Evolutionary conservation across 2,329 filamentous ascomycete species (phyloP).

Genomic region (Coniochaeta prunicola): DNA sequence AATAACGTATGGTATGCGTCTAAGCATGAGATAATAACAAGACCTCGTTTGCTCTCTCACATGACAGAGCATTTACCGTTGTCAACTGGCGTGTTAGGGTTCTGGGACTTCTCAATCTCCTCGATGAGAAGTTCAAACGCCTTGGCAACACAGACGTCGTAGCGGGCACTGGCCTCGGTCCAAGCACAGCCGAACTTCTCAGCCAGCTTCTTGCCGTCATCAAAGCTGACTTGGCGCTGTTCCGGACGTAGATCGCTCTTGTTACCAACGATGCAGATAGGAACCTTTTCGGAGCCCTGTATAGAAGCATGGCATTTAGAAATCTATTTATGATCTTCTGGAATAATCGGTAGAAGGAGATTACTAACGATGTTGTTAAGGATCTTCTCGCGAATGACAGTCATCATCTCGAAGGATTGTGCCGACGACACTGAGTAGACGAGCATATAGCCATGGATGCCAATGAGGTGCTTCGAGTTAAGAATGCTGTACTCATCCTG

Average conservation of each 20-base stretch:
- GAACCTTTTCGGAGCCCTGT: conserved; percentile 88
- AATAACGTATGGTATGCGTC: too few species aligned
- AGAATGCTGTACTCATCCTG: conserved; percentile 99
- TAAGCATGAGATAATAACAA: background rate
- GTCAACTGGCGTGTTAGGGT: conserved; percentile 74
- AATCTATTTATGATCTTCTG: background rate
- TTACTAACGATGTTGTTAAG: conserved; percentile 79
- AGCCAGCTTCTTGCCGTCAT: conserved; percentile 77
- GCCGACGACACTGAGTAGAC: conserved; percentile 95
- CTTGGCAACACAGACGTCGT: conserved; percentile 88
- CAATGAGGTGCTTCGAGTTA: conserved; percentile 98
- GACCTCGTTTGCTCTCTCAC: conserved; percentile 41
- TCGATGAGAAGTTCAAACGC: conserved; percentile 92
- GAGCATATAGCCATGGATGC: conserved; percentile 97
- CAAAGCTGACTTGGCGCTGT: conserved; percentile 80
- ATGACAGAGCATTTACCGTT: conserved; percentile 80
- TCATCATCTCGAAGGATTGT: conserved; percentile 95
- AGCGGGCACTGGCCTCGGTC: conserved; percentile 89
- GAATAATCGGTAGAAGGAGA: background rate
- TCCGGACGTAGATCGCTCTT: conserved; percentile 91
- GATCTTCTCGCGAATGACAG: conserved; percentile 94
- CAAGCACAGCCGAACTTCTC: conserved; percentile 88
- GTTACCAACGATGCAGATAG: conserved; percentile 92
- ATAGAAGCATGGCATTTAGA: background rate
- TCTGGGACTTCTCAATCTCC: conserved; percentile 91